Evolutionary conservation across 2,329 filamentous ascomycete species (phyloP), one percentile per base, ranked within the genome.

Genomic region (Pseudopithomyces chartarum): DNA sequence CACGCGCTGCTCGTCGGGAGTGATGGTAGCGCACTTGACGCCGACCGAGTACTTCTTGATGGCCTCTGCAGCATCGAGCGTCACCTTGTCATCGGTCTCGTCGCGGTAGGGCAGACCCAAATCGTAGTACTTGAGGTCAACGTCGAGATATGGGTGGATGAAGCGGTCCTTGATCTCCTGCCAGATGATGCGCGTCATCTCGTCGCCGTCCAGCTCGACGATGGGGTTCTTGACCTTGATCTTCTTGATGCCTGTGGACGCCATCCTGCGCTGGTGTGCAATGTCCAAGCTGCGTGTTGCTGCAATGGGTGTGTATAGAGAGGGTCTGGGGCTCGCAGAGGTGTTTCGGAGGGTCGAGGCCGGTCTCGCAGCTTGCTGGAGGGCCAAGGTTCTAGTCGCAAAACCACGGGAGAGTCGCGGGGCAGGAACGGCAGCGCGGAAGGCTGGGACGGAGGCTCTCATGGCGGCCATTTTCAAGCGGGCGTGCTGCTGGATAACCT

Each of bases 221-320:
- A 99, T 89, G 65, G 95, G 95, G 81, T 97, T 98, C 88, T 96
- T 93, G 84, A 99, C 95, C 87, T 96, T 95, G 86, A 98, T 98
- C 89, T 98, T 99, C 74, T 85, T 82, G 86, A 97, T 97, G 87
- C 97, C 97, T 70, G 85, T 81, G 44, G 65, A 70, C 51, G 72
- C 65, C 72, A 76, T 76, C 52, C 63, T 74, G 62, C 66, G 63
- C 60, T 66, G 64, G 58, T 64, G 67, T 54, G 36, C 58, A 32
- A 54, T 38, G 36, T 55, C 39, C 17, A 46, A 4, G 39, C 32
- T 39, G 29, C 46, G 43, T 15, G 29, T 11, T 29, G 47, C 48
- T 19, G 48, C 52, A 51, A 54, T 42, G 20, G 56, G 36, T 8
- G 48, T 47, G 32, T 22, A 23, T 4, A 22, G 45, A 15, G 45